Evolutionary conservation across 2,329 filamentous ascomycete genomes (phyloP).

Genomic region (Paramyrothecium sp.): DNA sequence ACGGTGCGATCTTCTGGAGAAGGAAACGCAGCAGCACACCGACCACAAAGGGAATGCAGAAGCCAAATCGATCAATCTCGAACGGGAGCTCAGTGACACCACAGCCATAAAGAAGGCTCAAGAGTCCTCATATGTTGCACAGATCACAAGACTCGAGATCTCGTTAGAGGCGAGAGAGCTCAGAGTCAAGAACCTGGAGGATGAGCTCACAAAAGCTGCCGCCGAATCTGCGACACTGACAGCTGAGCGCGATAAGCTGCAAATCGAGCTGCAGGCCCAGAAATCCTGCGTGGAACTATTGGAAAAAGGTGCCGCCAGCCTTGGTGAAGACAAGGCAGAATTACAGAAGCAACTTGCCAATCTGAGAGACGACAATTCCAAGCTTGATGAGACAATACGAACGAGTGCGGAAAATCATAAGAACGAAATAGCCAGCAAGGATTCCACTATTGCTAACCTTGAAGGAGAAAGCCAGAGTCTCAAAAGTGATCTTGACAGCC

Average conservation of each 20-base stretch:
- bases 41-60: conserved; percentile 14
- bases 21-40: conserved; percentile 12
- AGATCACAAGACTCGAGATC: conserved; percentile 21
- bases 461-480: conserved; percentile 19
- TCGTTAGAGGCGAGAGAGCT: conserved; percentile 23
- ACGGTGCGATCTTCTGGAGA: conserved; percentile 23
- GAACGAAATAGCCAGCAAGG: conserved; percentile 15
- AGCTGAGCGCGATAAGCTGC: conserved; percentile 18
- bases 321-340: conserved; percentile 19
- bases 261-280: conserved; percentile 13
- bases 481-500: conserved; percentile 19
- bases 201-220: conserved; percentile 18
- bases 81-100: conserved; percentile 21
- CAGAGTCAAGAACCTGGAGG: conserved; percentile 18
- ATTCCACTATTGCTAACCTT: conserved; percentile 16
- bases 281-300: conserved; percentile 16
- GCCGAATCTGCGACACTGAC: conserved; percentile 20
- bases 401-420: conserved; percentile 3
- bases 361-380: conserved; percentile 18
- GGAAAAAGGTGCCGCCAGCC: conserved; percentile 7
- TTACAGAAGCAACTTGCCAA: conserved; percentile 15
- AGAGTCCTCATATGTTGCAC: conserved; percentile 20
- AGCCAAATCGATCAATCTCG: conserved; percentile 22
- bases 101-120: conserved; percentile 20
- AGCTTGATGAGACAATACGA: conserved; percentile 10